phyloP scores from a whole-genome alignment of 2,329 filamentous ascomycete species.

The Cytospora chrysosperma region DNA sequence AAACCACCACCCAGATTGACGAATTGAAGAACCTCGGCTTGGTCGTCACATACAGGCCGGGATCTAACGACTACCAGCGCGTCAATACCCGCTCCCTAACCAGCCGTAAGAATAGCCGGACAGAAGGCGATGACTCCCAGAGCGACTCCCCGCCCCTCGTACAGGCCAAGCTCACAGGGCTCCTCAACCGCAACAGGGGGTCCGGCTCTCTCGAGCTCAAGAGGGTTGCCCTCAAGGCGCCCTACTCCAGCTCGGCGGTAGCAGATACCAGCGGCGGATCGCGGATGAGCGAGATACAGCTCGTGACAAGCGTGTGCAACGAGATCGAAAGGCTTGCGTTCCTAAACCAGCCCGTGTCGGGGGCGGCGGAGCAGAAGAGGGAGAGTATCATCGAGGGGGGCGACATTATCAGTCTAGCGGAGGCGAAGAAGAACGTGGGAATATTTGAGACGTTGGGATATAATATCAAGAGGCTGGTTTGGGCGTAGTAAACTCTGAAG shows the following conservation, averaged over 20 bases:
- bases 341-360: slow-evolving; percentile 42
- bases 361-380: slow-evolving; percentile 40
- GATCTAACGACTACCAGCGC: slow-evolving; percentile 68
- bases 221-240: slow-evolving; percentile 55
- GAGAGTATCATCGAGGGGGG: slow-evolving; percentile 53
- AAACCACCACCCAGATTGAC: slow-evolving; percentile 75
- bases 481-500: slow-evolving; percentile 49
- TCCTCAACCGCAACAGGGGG: slow-evolving; percentile 40
- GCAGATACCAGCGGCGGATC: slow-evolving; percentile 50
- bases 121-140: slow-evolving; percentile 22
- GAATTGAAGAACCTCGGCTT: slow-evolving; percentile 81
- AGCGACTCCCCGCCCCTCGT: slow-evolving; percentile 13
- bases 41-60: slow-evolving; percentile 72
- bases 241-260: slow-evolving; percentile 53
- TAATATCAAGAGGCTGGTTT: slow-evolving; percentile 90
- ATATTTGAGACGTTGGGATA: slow-evolving; percentile 85
- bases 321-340: slow-evolving; percentile 72
- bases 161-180: slow-evolving; percentile 39
- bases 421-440: slow-evolving; percentile 84
- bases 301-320: slow-evolving; percentile 64
- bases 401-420: slow-evolving; percentile 79
- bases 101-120: slow-evolving; percentile 39
- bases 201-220: slow-evolving; percentile 36
- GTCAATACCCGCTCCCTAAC: slow-evolving; percentile 84
- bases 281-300: slow-evolving; percentile 53